Base-by-base conservation (phyloP, 345 rosid genomes). In the Linum trigynum region DNA sequence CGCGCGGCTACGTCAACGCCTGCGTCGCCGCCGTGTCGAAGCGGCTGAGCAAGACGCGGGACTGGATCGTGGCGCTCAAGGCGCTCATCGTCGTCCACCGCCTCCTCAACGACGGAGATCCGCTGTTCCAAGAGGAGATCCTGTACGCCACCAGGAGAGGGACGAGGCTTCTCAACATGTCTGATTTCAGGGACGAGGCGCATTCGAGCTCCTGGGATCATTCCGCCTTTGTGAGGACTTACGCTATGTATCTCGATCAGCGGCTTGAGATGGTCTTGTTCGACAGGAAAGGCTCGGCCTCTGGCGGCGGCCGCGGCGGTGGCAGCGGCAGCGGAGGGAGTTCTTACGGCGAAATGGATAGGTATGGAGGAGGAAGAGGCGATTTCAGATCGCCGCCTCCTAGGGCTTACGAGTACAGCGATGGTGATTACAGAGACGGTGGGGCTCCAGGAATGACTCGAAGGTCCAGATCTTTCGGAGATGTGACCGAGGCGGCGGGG, bases 171-270 rank as follows among this genome's bases (percentile, higher is more conserved):
- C 75, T 92, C 69, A 92, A 92, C 68, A 75, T 92, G 91, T 75
- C 92, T 1, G 95, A 83, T 76, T 92, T 92, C 55, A 77, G 89
- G 11, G 98, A 92, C 12, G 97, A 87, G 78, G 96, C 96, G 0
- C 99, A 94, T 78, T 94, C 99, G 9, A 88, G 80, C 65, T 88
- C 97, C 0, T 94, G 97, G 99, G 97, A 94, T 75, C 89, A 90
- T 41, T 81, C 91, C 0, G 91, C 84, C 4, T 94, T 94, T 41
- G 92, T 94, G 38, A 79, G 89, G 70, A 77, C 86, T 65, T 88
- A 86, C 56, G 92, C 97, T 12, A 62, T 73, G 83, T 94, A 84
- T 50, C 79, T 94, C 51, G 96, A 90, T 37, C 88, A 94, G 81
- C 80, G 77, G 74, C 79, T 94, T 17, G 97, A 90, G 66, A 71